Percentiles rank a stretch among this genome's conserved stretches.
phyloP scores from a whole-genome alignment of 306 rosid genomes.

The Glycine latifolia region DNA sequence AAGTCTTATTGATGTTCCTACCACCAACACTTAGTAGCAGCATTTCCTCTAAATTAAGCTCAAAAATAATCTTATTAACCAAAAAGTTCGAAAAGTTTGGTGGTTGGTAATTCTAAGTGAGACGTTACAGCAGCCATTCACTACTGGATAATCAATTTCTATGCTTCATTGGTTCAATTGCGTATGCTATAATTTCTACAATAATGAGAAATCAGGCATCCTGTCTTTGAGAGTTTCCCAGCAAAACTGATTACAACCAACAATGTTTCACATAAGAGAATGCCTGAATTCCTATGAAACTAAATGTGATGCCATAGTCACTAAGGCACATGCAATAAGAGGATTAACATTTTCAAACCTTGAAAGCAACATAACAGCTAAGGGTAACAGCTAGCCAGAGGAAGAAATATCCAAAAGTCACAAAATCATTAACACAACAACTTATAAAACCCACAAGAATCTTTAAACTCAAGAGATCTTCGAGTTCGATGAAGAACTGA shows the following conservation, averaged over 20 bases:
- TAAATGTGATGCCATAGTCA: not conserved
- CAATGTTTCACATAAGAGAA: constrained; percentile 28
- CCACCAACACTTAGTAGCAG: not conserved
- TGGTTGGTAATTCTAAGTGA: not conserved
- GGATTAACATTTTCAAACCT: constrained; percentile 24
- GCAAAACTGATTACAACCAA: constrained; percentile 1
- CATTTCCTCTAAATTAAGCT: constrained; percentile 10
- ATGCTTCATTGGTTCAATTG: not conserved
- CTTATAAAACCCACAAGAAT: not conserved
- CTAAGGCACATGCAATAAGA: not conserved
- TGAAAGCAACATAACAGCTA: constrained; percentile 1
- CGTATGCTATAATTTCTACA: constrained; percentile 6
- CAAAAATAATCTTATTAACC: not conserved
- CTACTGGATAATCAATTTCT: constrained; percentile 22
- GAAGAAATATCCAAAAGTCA: constrained; percentile 13
- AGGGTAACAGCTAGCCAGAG: not conserved
- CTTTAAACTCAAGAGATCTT: not conserved
- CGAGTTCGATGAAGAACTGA: not conserved
- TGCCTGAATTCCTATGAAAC: constrained; percentile 34
- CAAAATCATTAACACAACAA: not conserved
- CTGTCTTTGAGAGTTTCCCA: not conserved
- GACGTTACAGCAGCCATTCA: not conserved
- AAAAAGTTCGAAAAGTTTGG: not conserved
- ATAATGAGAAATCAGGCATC: constrained; percentile 27
- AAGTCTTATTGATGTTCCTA: constrained; percentile 15